phyloP scores from a whole-genome alignment of 2,329 filamentous ascomycete species.

The Trichothecium roseum region DNA sequence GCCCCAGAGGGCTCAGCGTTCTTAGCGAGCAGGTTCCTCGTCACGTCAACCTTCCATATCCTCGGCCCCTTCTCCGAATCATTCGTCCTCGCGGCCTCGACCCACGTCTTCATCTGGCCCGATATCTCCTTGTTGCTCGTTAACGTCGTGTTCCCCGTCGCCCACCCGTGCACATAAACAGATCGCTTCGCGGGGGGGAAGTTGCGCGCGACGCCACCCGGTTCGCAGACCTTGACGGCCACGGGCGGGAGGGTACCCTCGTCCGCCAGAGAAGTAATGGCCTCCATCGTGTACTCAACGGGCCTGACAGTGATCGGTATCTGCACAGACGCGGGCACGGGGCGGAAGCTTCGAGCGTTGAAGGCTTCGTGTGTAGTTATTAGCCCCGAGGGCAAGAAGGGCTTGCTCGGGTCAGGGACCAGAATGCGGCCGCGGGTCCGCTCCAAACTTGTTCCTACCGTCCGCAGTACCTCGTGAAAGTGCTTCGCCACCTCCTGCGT shows the following conservation, averaged over 20 bases:
- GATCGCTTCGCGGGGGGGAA: constrained; percentile 26
- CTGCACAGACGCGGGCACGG: constrained; percentile 19
- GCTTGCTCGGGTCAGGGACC: too few relatives aligned
- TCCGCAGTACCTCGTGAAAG: constrained; percentile 24
- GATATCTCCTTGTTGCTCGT: constrained; percentile 30
- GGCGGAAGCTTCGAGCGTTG: constrained; percentile 19
- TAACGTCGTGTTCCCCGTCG: constrained; percentile 19
- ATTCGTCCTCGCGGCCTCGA: constrained; percentile 16
- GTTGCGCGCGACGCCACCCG: constrained; percentile 13
- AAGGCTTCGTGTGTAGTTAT: constrained; percentile 19
- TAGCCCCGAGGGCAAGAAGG: too few relatives aligned
- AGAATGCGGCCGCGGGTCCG: constrained; percentile 22
- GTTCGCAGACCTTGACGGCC: constrained; percentile 20
- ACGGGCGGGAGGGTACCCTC: constrained; percentile 18
- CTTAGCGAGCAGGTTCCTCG: constrained; percentile 24
- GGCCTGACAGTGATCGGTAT: constrained; percentile 21
- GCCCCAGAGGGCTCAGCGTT: constrained; percentile 17
- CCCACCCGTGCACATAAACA: constrained; percentile 30
- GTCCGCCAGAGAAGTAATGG: constrained; percentile 14
- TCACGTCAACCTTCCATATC: constrained; percentile 23
- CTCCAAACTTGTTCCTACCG: constrained; percentile 26
- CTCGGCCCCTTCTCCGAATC: constrained; percentile 20
- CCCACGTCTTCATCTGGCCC: constrained; percentile 22
- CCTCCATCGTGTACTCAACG: constrained; percentile 15
- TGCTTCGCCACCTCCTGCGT: constrained; percentile 27